Base-by-base conservation (phyloP, 228 moss, liverwort and hornwort genomes). In the Sphagnum magellanicum region DNA sequence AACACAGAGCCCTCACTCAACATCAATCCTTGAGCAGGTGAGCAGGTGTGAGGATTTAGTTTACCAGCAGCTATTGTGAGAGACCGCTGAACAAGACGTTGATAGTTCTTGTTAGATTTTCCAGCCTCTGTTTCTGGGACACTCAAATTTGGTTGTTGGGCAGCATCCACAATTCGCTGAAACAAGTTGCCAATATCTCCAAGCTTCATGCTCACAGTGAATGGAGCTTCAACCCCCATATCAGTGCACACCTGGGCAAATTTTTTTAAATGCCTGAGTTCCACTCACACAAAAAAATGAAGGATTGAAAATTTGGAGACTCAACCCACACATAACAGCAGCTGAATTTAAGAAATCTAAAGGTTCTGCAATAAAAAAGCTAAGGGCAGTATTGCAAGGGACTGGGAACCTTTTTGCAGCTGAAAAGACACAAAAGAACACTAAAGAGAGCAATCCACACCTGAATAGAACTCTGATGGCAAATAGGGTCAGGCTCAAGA, bases 141-240 rank as follows among this genome's bases (percentile, higher is more conserved):
- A 62, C 81, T 81, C 49, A 85, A 72, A 71, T 85, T 81, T 16
- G 85, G 85, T 60, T 81, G 85, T 76, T 85, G 81, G 49, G 85
- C 74, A 62, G 85, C 85, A 75, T 85, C 85, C 50, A 85, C 85
- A 67, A 85, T 63, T 46, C 81, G 79, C 53, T 79, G 79, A 74
- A 85, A 85, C 61, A 85, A 73, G 74, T 85, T 85, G 59, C 81
- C 81, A 67, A 81, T 81, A 68, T 85, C 85, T 51, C 81, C 85
- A 61, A 85, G 85, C 70, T 81, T 85, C 82, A 85, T 81, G 70
- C 85, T 85, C 12, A 85, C 82, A 55, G 85, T 81, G 48, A 85
- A 81, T 5, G 85, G 85, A 68, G 85, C 82, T 68, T 85, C 85
- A 50, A 85, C 85, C 72, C 85, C 85, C 85, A 85, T 85, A 50